Conservation (phyloP, 2,329 filamentous ascomycete genomes). For the Neopestalotiopsis clavispora region DNA sequence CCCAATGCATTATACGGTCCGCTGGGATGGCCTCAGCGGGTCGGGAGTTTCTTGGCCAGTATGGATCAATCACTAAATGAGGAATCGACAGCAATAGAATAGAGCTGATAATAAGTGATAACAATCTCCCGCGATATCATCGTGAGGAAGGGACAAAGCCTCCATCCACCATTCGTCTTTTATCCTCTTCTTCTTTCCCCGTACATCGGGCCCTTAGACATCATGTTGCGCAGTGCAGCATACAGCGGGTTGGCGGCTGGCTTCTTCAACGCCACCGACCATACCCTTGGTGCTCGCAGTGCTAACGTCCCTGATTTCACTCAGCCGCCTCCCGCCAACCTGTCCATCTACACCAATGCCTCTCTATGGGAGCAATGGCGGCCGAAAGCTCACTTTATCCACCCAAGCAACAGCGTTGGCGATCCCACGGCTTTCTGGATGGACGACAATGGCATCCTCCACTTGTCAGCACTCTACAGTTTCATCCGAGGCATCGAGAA, state of each 20-base stretch:
- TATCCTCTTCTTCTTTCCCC: neutral
- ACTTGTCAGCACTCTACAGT: neutral
- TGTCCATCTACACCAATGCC: neutral
- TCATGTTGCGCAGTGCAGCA: neutral
- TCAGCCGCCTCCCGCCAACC: neutral
- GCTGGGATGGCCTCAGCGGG: neutral
- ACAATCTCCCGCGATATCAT: neutral
- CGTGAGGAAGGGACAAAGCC: neutral
- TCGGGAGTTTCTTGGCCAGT: no score
- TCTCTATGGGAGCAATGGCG: neutral
- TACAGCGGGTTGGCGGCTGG: neutral
- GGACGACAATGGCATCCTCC: neutral
- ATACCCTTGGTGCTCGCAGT: neutral
- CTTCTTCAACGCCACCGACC: neutral
- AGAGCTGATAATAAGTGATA: neutral
- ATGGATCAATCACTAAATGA: neutral
- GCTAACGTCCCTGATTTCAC: neutral
- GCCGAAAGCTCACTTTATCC: neutral
- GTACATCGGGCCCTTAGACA: neutral
- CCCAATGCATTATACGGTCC: neutral
- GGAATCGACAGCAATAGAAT: neutral
- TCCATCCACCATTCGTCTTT: neutral
- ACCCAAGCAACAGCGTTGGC: neutral
- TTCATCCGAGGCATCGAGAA: neutral
- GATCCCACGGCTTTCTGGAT: neutral